phyloP scores from a whole-genome alignment of 2,329 filamentous ascomycete species.

The Penicillium sp. region DNA sequence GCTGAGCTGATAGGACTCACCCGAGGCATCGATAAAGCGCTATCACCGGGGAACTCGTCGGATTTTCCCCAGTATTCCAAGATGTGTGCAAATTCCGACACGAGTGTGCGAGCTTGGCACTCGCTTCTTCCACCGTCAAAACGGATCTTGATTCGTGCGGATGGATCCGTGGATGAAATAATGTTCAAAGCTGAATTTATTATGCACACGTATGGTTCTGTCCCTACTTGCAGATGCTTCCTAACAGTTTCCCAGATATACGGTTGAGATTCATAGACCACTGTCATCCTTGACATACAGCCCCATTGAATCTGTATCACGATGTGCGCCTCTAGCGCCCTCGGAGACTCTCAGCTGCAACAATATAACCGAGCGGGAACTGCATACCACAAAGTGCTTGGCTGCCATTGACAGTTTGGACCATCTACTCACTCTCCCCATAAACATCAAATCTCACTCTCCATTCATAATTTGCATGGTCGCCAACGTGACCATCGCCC shows the following conservation, averaged over 20 bases:
- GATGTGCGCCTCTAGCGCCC: constrained; percentile 28
- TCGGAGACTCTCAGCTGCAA: constrained; percentile 5
- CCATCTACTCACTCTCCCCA: constrained; percentile 36
- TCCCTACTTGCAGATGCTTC: background rate
- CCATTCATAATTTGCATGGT: constrained; percentile 43
- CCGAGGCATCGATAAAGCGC: no score
- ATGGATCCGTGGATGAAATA: constrained; percentile 46
- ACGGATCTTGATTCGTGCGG: constrained; percentile 30
- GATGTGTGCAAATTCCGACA: constrained; percentile 20
- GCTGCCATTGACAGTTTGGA: constrained; percentile 38
- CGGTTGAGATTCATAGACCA: constrained; percentile 37
- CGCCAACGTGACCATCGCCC: constrained; percentile 33
- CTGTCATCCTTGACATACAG: constrained; percentile 40
- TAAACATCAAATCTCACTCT: constrained; percentile 31
- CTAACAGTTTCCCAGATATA: constrained; percentile 23
- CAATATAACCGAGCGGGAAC: constrained; percentile 25
- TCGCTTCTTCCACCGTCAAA: constrained; percentile 34
- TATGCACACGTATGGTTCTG: constrained; percentile 37
- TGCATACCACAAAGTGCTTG: constrained; percentile 40
- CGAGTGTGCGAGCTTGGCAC: constrained; percentile 37
- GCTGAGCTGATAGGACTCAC: constrained; percentile 27
- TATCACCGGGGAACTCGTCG: constrained; percentile 20
- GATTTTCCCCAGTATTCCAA: constrained; percentile 24
- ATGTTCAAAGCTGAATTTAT: constrained; percentile 84
- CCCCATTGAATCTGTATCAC: constrained; percentile 36